Base-by-base conservation (phyloP, 306 rosid genomes). In the Ormosia emarginata region DNA sequence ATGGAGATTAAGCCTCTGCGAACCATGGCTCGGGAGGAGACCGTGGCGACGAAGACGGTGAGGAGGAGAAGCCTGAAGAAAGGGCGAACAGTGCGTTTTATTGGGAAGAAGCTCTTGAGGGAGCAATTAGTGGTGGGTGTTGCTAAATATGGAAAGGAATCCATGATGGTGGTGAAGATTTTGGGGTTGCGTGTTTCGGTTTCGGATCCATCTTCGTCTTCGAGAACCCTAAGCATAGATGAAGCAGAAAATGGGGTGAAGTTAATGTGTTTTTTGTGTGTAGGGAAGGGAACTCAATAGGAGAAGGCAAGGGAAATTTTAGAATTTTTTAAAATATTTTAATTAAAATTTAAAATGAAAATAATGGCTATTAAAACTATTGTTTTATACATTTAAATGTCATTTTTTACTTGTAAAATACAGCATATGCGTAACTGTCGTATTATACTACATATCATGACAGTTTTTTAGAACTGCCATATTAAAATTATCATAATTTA, bases 41-140 rank as follows among this genome's bases (percentile, higher is more conserved):
- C 83, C 2, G 97, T 92, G 74, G 87, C 90, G 14, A 85, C 67
- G 85, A 91, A 90, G 44, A 89, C 85, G 9, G 87, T 11, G 52
- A 93, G 76, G 3, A 96, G 88, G 40, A 96, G 82, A 29, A 93
- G 68, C 41, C 87, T 70, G 75, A 96, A 90, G 2, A 93, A 75
- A 0, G 98, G 91, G 2, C 97, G 91, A 63, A 93, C 91, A 57
- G 90, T 86, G 76, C 90, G 91, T 86, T 93, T 96, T 98, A 93
- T 91, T 9, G 90, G 89, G 10, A 79, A 6, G 5, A 6, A 36
- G 81, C 61, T 82, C 62, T 86, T 83, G 49, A 65, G 66, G 32
- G 84, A 56, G 5, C 82, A 79, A 67, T 65, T 67, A 40, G 57
- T 53, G 70, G 79, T 75, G 53, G 83, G 79, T 53, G 69, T 34